phyloP scores from a whole-genome alignment of 2,329 filamentous ascomycete species.

The Verticillium tricorpus region DNA sequence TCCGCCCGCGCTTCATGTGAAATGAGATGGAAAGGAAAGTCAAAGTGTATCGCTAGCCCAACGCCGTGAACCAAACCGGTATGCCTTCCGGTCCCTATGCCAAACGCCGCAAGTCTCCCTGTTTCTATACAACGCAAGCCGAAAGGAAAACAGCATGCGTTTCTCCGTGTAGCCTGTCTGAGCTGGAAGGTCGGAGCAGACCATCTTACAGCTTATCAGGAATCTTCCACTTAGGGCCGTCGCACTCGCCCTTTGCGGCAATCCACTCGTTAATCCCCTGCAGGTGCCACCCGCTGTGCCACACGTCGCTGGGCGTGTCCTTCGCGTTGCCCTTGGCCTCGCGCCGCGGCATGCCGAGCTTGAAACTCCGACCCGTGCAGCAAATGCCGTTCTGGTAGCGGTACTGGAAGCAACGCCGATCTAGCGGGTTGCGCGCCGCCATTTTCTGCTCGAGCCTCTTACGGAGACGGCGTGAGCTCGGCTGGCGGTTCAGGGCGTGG shows the following conservation, averaged over 20 bases:
- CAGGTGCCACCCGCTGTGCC: constrained; percentile 41
- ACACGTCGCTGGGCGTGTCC: constrained; percentile 21
- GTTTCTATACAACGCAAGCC: neutral
- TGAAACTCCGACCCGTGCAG: constrained; percentile 38
- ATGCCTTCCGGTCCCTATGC: neutral
- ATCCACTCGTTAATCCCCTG: constrained; percentile 44
- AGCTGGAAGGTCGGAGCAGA: neutral
- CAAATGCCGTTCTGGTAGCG: constrained; percentile 38
- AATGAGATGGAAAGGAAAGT: neutral
- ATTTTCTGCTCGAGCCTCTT: constrained; percentile 18
- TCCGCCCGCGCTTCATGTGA: neutral
- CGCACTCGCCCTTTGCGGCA: constrained; percentile 37
- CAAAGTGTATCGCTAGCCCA: neutral
- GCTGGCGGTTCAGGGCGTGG: neutral
- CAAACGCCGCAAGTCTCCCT: neutral
- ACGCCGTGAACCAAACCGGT: neutral
- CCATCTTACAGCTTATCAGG: constrained; percentile 15
- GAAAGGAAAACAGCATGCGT: neutral
- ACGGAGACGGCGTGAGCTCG: neutral
- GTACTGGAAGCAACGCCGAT: constrained; percentile 38
- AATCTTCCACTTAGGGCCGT: constrained; percentile 32
- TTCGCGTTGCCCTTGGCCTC: constrained; percentile 15
- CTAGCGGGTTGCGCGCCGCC: constrained; percentile 22
- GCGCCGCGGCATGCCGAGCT: constrained; percentile 33
- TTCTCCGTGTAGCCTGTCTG: neutral